Base-by-base conservation (phyloP, 495 filamentous ascomycete genomes). In the Podospora pseudocomata region DNA sequence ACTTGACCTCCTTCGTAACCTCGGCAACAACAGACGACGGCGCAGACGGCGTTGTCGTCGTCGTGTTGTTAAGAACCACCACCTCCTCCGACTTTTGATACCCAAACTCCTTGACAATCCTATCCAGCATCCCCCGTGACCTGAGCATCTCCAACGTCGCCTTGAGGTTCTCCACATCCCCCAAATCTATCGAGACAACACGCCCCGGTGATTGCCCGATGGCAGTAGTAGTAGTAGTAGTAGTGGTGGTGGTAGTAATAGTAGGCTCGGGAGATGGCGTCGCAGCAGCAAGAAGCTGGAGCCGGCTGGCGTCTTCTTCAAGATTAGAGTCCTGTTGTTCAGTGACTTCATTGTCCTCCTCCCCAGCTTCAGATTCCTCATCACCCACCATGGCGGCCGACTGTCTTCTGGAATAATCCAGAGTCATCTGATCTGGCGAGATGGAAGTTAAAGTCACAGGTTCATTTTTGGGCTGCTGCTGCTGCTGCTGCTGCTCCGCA, bases 51-150 rank as follows among this genome's bases (percentile, higher is more conserved):
- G 44, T 55, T 15, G 23, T 56, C 55, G 9, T 32, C 32, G 5
- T 55, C 66, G 54, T 73, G 30, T 60, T 2, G 63, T 19, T 1
- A 32, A 7, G 30, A 32, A 32, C 30, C 4, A 65, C 60, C 7
- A 63, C 34, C 27, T 70, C 70, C n/a, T 68, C 67, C 15, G 64
- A 64, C 28, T 74, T 77, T 59, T 70, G 77, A 61, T 73, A 79
- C 26, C 81, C 80, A 15, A 77, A n/a, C 63, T 75, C 32, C 39
- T 67, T 64, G 49, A 81, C 64, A 13, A 81, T 34, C 30, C 71
- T 67, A 4, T 70, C 67, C 3, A 78, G 70, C 20, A 69, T 67
- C 13, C 70, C 69, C 23, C 68, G 66, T 19, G 63, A 30, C 26
- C 62, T 69, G 7, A 77, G 27, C 18, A 61, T 53, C 32, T 64